Evolutionary conservation across 129 eudicot species (phyloP), one percentile per base, ranked within the genome.

Genomic region (Flaveria trinervia): DNA sequence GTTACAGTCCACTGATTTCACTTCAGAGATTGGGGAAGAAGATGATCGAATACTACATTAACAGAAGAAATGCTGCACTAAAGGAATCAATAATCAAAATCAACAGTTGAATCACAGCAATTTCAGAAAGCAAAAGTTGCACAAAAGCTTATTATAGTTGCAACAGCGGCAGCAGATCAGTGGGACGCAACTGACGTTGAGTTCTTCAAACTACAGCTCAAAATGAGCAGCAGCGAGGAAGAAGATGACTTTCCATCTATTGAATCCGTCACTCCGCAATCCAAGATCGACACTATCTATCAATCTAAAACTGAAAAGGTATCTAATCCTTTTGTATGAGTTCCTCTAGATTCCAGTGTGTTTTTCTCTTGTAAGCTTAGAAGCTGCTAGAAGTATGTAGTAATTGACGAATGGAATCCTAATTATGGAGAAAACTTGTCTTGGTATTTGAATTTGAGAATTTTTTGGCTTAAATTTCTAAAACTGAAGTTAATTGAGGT

Each of bases 291-390:
- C 79, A 85, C 98, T 17, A 66, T 91, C 22, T 91, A 81, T 81
- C 98, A 94, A 41, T 91, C 98, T 45, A 81, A 91, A 65, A 91
- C 97, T 45, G 97, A 94, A 81, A 94, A 94, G 98, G 98, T 94
- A 56, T 28, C 0, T 4, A 49, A 10, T 23, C 16, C 0, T 65
- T 4, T 46, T 45, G 23, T 66, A 30, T 44, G 4, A 2, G 36
- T 30, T n/a, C 18, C 9, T 74, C n/a, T 75, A 26, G 79, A 18
- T 61, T 74, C 49, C 15, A 65, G 43, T 28, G 15, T 55, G 61
- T 54, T 52, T 49, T 1, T 8, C 1, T 15, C n/a, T 39, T 77
- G 16, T 25, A 56, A 55, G 61, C 48, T 77, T 14, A 48, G 9
- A 60, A 44, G 33, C 10, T 71, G 55, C 18, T 22, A 15, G 23